Evolutionary conservation across 2,329 filamentous ascomycete genomes (phyloP).

Genomic region (Onygena corvina): DNA sequence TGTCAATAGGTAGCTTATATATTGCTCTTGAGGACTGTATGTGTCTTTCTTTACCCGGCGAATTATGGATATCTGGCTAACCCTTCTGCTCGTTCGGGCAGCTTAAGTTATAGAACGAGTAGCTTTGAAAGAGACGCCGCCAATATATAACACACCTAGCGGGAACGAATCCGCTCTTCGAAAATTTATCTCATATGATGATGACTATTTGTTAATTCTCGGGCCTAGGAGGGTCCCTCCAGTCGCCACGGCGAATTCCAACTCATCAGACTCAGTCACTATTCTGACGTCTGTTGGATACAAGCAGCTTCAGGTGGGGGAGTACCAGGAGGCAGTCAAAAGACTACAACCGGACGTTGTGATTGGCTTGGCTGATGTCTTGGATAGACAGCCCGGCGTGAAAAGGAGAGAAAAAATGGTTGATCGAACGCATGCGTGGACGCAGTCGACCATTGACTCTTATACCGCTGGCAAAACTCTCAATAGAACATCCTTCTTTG

Average conservation of each 20-base stretch:
- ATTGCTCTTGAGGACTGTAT: conserved; percentile 86
- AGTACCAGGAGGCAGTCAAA: conserved; percentile 55
- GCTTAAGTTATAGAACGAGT: conserved; percentile 52
- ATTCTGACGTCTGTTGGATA: conserved; percentile 84
- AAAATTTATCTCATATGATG: conserved; percentile 61
- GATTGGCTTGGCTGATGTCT: conserved; percentile 62
- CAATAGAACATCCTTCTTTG: conserved; percentile 44
- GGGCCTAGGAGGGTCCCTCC: conserved; percentile 67
- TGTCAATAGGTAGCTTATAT: conserved; percentile 58
- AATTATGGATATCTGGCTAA: conserved; percentile 19
- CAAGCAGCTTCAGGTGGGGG: conserved; percentile 52
- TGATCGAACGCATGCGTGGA: conserved; percentile 73
- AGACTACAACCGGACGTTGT: conserved; percentile 68
- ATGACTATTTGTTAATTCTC: conserved; percentile 56
- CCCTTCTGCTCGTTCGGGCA: conserved; percentile 25
- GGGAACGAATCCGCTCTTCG: conserved; percentile 49
- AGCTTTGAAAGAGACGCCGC: conserved; percentile 35
- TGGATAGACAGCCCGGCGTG: conserved; percentile 46
- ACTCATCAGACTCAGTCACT: conserved; percentile 58
- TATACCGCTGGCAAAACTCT: conserved; percentile 24
- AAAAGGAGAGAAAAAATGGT: conserved; percentile 75
- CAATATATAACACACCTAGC: conserved; percentile 41
- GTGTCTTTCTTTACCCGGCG: conserved; percentile 23
- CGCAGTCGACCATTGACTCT: conserved; percentile 51
- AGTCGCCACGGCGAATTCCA: conserved; percentile 55